Evolutionary conservation across 2,329 filamentous ascomycete genomes (phyloP).

Genomic region (Fusarium sp.): DNA sequence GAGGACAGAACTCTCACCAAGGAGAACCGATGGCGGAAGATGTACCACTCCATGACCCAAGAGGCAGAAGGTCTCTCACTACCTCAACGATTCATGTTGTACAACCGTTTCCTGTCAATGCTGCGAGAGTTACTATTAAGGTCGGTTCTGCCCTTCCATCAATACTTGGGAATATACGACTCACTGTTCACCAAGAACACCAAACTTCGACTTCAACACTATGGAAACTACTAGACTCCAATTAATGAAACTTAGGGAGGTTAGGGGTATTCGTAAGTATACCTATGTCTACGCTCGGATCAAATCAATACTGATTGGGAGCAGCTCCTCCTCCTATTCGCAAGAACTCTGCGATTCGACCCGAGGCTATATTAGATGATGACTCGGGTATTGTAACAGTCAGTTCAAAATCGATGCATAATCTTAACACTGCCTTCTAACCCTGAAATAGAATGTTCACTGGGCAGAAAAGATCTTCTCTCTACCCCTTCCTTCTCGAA

Average conservation of each 20-base stretch:
- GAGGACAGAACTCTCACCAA: constrained; percentile 63
- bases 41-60: constrained; percentile 68
- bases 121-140: constrained; percentile 65
- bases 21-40: constrained; percentile 68
- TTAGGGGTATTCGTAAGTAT: constrained; percentile 65
- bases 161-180: not conserved
- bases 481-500: constrained; percentile 64
- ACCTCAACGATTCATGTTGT: constrained; percentile 66
- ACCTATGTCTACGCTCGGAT: constrained; percentile 11
- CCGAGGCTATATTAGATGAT: constrained; percentile 52
- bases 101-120: constrained; percentile 66
- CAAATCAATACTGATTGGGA: constrained; percentile 22
- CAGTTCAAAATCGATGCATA: constrained; percentile 4
- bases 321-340: constrained; percentile 55
- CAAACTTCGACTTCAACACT: constrained; percentile 67
- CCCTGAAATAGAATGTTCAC: constrained; percentile 60
- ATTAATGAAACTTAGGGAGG: constrained; percentile 65
- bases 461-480: constrained; percentile 74
- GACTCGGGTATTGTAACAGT: constrained; percentile 40
- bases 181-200: constrained; percentile 52
- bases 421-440: constrained; percentile 13
- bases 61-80: constrained; percentile 66
- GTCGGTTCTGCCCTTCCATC: constrained; percentile 52
- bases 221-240: constrained; percentile 64
- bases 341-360: constrained; percentile 52